Base-by-base conservation (phyloP, 805 yeast species). In the Peterozyma toletana region DNA sequence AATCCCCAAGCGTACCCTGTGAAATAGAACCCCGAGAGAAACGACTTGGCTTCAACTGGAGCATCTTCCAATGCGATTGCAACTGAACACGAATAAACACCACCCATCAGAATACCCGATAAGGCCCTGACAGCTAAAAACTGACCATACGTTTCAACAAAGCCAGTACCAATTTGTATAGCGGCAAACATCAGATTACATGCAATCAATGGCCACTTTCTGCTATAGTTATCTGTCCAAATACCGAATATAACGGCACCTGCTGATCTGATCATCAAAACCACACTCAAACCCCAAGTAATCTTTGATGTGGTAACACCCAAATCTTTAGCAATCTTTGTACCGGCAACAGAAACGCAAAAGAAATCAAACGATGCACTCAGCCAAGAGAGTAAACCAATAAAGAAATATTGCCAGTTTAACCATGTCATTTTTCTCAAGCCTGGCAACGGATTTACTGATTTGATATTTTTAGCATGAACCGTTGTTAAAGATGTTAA, bases 301-400 rank as follows among this genome's bases (percentile, higher is more conserved):
- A 83, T 69, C 39, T 72, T 73, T 17, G 67, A 64, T 18, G 75
- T 68, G 1, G 67, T 43, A 7, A 60, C 64, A 37, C 64, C 66
- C 41, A 83, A 70, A 2, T 72, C 55, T 35, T 57, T 52, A 30
- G 86, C 82, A 41, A 83, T 67, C 2, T 65, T 59, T 1, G 71
- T 46, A 3, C 75, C 80, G 42, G 78, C 73, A 39, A 80, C 67
- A 11, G 83, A 72, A 9, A 79, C 81, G 29, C 77, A 64, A 55
- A 83, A 83, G 61, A 79, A 83, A 53, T 83, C 89, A 59, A 83
- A 73, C 2, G 87, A 81, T 53, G 81, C 90, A 72, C 81, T 70
- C 2, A 83, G 70, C 89, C 90, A 83, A 33, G 80, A 84, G 33
- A 64, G 57, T 51, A 78, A 75, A 2, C 85, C 87, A 54, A 79